phyloP scores from a whole-genome alignment of 176 grass and related monocot genomes.

The Triticum monococcum region DNA sequence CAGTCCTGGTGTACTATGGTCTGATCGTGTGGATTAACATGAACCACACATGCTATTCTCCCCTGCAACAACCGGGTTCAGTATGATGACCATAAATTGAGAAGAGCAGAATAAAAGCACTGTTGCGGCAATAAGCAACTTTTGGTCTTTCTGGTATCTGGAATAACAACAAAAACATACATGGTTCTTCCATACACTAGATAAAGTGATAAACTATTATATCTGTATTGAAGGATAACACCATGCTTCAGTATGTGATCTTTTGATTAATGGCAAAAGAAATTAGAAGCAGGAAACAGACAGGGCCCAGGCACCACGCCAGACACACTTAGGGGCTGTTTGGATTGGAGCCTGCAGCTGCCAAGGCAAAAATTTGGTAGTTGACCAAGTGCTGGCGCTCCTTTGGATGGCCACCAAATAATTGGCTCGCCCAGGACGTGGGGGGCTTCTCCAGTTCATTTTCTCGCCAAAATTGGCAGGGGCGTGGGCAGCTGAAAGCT shows the following conservation, averaged over 20 bases:
- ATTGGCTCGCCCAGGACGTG: no score
- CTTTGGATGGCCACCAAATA: no score
- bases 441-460: no score
- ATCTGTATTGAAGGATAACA: not conserved
- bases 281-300: not conserved
- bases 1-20: slow-evolving; percentile 62
- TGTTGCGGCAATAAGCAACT: not conserved
- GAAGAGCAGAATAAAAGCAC: not conserved
- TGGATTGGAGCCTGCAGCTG: no score
- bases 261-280: not conserved
- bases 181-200: not conserved
- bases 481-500: no score
- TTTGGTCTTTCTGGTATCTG: not conserved
- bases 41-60: slow-evolving; percentile 46
- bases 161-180: not conserved
- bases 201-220: not conserved
- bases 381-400: no score
- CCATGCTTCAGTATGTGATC: not conserved
- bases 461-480: no score
- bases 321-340: no score
- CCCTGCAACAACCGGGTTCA: slow-evolving; percentile 42
- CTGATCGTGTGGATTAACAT: slow-evolving; percentile 52
- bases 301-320: not conserved
- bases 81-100: not conserved
- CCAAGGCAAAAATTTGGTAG: no score